Conservation (phyloP, 306 rosid genomes). For the Glycine soja region DNA sequence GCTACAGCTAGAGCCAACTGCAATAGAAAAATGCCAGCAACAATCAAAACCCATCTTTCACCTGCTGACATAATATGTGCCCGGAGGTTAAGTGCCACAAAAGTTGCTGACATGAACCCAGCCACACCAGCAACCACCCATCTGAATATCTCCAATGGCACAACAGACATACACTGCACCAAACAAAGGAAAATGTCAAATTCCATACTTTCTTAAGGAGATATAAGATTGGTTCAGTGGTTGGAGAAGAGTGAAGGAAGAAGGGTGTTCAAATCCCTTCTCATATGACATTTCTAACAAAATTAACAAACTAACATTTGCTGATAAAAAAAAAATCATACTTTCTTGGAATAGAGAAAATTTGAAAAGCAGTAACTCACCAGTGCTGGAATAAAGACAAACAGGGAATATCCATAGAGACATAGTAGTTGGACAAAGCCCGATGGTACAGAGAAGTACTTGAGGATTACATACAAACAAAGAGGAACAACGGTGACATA, state of each 20-base stretch:
- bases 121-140: conserved; percentile 80
- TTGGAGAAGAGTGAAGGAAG: no score
- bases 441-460: conserved; percentile 86
- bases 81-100: conserved; percentile 84
- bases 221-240: no score
- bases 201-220: neutral
- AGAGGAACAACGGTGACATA: conserved; percentile 78
- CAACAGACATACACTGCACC: conserved; percentile 77
- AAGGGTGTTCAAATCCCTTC: no score
- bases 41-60: conserved; percentile 82
- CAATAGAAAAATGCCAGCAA: conserved; percentile 75
- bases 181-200: conserved; percentile 23
- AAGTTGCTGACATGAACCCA: conserved; percentile 85
- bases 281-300: no score
- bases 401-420: conserved; percentile 86
- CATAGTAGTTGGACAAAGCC: conserved; percentile 85
- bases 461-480: conserved; percentile 67
- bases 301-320: no score
- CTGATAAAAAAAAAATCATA: no score
- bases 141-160: conserved; percentile 73
- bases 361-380: conserved; percentile 53
- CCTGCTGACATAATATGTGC: conserved; percentile 86
- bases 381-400: conserved; percentile 83
- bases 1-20: conserved; percentile 73
- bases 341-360: neutral